Evolutionary conservation across 2,329 filamentous ascomycete species (phyloP).

Genomic region (Calonectria multiphialidica): DNA sequence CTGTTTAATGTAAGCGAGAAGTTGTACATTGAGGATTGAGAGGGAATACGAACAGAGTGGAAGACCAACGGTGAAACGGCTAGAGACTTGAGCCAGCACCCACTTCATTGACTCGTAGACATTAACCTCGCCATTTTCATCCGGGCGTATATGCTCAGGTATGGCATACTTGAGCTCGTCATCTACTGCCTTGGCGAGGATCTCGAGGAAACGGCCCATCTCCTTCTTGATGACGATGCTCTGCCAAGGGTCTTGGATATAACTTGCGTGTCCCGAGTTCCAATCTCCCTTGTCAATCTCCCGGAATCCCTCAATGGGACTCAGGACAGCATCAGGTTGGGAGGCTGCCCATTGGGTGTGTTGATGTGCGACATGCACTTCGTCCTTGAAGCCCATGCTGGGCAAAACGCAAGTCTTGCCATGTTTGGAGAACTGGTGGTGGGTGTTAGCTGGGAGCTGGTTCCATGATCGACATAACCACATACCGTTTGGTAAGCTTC

Average conservation of each 20-base stretch:
- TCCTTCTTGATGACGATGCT: constrained; percentile 24
- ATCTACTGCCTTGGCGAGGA: constrained; percentile 9
- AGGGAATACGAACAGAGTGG: constrained; percentile 13
- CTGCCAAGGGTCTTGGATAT: constrained; percentile 26
- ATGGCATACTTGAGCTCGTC: constrained; percentile 20
- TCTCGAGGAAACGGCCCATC: constrained; percentile 23
- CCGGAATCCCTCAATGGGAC: constrained; percentile 17
- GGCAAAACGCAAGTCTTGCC: constrained; percentile 23
- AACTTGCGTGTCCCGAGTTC: constrained; percentile 22
- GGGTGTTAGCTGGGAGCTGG: not conserved
- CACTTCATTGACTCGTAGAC: constrained; percentile 28
- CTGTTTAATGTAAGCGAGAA: not conserved
- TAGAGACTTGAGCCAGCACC: constrained; percentile 22
- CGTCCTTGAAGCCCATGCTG: constrained; percentile 19
- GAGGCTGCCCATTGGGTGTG: constrained; percentile 22
- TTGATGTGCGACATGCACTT: constrained; percentile 18
- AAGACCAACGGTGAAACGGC: constrained; percentile 26
- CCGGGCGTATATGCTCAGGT: constrained; percentile 1
- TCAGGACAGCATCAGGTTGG: constrained; percentile 15
- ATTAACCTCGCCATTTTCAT: constrained; percentile 4
- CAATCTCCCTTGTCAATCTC: constrained; percentile 23
- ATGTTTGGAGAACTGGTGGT: constrained; percentile 17
- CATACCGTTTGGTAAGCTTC: constrained; percentile 5
- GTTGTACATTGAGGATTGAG: no score
- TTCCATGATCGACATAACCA: not conserved